A percentile compares a stretch with the other conserved stretches of the same genome.
These are phyloP conservation scores for Coemansia sp. DNA, from an alignment of 192 early-diverging fungal species.

Conservation along the genomic window DNA sequence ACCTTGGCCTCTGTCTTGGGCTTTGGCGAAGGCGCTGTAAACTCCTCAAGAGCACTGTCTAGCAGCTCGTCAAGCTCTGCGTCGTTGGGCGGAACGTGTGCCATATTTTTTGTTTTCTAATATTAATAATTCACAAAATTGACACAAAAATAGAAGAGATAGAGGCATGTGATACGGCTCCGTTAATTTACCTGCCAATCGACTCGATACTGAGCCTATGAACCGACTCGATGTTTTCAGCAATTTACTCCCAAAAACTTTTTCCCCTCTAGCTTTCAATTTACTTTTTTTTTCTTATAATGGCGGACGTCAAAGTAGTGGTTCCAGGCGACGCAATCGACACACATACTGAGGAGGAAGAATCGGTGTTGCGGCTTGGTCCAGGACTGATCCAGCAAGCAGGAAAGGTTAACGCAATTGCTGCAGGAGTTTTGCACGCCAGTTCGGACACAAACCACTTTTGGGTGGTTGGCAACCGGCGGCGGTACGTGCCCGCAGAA, in stretches of 20 bases:
- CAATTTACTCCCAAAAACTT: too few species aligned
- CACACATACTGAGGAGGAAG: conserved; percentile 14
- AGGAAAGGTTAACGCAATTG: conserved; percentile 64
- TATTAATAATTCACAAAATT: background rate
- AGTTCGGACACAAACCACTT: conserved; percentile 58
- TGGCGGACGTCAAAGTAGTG: conserved; percentile 34
- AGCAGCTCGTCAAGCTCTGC: conserved; percentile 70
- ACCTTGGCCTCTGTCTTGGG: conserved; percentile 40
- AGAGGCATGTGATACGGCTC: background rate
- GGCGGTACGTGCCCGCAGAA: conserved; percentile 83
- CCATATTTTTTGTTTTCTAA: conserved; percentile 19
- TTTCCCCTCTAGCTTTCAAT: background rate
- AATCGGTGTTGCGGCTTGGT: conserved; percentile 65
- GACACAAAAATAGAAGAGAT: background rate
- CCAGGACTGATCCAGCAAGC: conserved; percentile 76
- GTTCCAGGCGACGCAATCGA: conserved; percentile 47
- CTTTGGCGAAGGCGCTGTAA: conserved; percentile 45
- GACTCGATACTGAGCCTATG: background rate
- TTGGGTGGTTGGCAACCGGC: conserved; percentile 83
- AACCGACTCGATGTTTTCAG: too few species aligned
- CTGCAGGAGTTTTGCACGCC: conserved; percentile 73
- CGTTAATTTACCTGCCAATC: background rate
- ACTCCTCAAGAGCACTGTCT: conserved; percentile 79
- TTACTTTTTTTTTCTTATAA: conserved; percentile 3
- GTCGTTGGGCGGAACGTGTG: conserved; percentile 50